A percentile compares a stretch with the other conserved stretches of the same genome.
These are phyloP conservation scores for Pelargonium fulgidum DNA, from an alignment of 441 rosid species.

Conservation along the genomic window DNA sequence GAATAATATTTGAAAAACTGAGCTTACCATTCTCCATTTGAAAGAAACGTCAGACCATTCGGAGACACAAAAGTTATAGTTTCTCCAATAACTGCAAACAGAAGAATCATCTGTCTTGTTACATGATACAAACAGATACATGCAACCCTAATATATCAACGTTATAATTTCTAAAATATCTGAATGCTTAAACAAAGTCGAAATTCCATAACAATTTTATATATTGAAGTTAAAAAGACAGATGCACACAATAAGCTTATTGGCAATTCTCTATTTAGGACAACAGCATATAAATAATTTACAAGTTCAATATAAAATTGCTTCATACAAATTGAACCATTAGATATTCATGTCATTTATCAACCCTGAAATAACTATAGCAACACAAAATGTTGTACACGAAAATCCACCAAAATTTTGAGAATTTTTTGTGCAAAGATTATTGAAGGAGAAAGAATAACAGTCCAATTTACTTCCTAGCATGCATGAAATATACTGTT, in stretches of 20 bases:
- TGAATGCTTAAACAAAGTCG: neutral
- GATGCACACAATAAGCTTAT: neutral
- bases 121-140: neutral
- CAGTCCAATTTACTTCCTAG: neutral
- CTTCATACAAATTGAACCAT: slow-evolving; percentile 4
- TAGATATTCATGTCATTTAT: slow-evolving; percentile 3
- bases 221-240: neutral
- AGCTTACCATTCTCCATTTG: slow-evolving; percentile 92
- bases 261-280: neutral
- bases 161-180: neutral
- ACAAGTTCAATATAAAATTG: neutral
- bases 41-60: slow-evolving; percentile 51
- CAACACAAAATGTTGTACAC: neutral
- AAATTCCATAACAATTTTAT: neutral
- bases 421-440: neutral
- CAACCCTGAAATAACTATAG: neutral
- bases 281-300: neutral
- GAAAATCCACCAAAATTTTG: neutral
- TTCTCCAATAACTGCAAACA: slow-evolving; percentile 84
- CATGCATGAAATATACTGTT: neutral
- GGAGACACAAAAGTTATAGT: slow-evolving; percentile 77
- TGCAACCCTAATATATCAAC: neutral
- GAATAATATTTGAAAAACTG: slow-evolving; percentile 10
- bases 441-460: neutral
- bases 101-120: slow-evolving; percentile 19